phyloP scores from a whole-genome alignment of 495 filamentous ascomycete species.

The Penicillium chermesinum region DNA sequence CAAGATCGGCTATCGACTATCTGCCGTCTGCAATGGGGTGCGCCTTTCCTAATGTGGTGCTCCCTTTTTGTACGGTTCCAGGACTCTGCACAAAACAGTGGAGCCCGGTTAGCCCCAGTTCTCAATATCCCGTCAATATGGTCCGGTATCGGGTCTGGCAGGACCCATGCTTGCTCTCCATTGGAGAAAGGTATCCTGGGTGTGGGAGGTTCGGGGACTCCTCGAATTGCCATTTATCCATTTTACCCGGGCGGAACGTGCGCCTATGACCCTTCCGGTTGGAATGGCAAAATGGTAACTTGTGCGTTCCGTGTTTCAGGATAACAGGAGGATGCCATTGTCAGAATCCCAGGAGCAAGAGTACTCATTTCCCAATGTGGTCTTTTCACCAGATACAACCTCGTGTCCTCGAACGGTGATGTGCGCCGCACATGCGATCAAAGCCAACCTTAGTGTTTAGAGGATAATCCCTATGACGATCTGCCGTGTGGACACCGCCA shows the following conservation, averaged over 20 bases:
- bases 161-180: no score
- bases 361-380: slow-evolving; percentile 1
- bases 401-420: slow-evolving; percentile 12
- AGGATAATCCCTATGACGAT: slow-evolving; percentile 33
- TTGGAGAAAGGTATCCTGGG: no score
- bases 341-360: no score
- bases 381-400: not conserved
- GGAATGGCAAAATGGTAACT: no score
- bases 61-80: no score
- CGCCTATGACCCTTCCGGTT: no score
- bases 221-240: not conserved
- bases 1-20: slow-evolving; percentile 48
- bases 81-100: slow-evolving; percentile 12
- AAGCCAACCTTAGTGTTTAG: slow-evolving; percentile 22
- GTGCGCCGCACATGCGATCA: slow-evolving; percentile 6
- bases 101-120: not conserved
- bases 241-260: slow-evolving; percentile 5
- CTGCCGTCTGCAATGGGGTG: slow-evolving; percentile 32
- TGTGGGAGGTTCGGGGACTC: no score
- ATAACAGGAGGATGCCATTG: no score
- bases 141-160: slow-evolving; percentile 23
- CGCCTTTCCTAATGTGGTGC: slow-evolving; percentile 12
- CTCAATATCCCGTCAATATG: slow-evolving; percentile 5
- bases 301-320: not conserved
- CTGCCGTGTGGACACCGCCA: slow-evolving; percentile 42